Evolutionary conservation across 768 basidiomycete genomes (phyloP).

Genomic region (Boletus rex-veris): DNA sequence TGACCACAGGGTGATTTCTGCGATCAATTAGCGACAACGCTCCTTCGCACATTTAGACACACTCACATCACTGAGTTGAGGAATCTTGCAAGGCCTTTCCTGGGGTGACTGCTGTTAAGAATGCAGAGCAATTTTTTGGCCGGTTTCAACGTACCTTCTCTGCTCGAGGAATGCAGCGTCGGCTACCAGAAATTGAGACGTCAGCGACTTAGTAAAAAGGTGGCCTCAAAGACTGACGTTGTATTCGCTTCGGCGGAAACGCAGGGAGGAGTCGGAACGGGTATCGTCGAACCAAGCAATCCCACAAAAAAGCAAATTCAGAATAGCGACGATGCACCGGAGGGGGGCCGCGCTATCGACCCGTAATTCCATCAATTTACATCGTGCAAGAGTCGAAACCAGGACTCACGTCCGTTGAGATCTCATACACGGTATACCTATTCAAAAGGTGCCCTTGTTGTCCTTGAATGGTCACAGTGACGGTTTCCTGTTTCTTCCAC

Average conservation of each 20-base stretch:
- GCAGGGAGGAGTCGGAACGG: slow-evolving; percentile 88
- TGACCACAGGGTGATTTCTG: slow-evolving; percentile 89
- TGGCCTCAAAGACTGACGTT: slow-evolving; percentile 52
- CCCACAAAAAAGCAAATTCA: slow-evolving; percentile 90
- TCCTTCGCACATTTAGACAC: background rate
- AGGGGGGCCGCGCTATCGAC: slow-evolving; percentile 51
- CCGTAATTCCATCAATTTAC: slow-evolving; percentile 10
- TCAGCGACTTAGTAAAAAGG: slow-evolving; percentile 1
- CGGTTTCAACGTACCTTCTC: slow-evolving; percentile 51
- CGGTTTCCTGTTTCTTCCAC: slow-evolving; percentile 81
- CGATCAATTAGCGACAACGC: background rate
- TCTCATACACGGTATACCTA: slow-evolving; percentile 80
- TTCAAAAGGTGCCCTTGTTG: slow-evolving; percentile 92
- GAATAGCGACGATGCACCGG: slow-evolving; percentile 85
- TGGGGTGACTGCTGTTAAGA: slow-evolving; percentile 26
- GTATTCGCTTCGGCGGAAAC: slow-evolving; percentile 89
- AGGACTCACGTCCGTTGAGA: slow-evolving; percentile 67
- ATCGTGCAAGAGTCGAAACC: slow-evolving; percentile 1
- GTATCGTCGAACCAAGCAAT: slow-evolving; percentile 80
- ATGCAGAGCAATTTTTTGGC: background rate
- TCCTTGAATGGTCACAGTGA: slow-evolving; percentile 70
- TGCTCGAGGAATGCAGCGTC: slow-evolving; percentile 92
- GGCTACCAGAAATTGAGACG: slow-evolving; percentile 40
- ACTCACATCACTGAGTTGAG: slow-evolving; percentile 74
- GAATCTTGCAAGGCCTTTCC: slow-evolving; percentile 77